These are phyloP conservation scores for Tricholoma saponaceum DNA, from an alignment of 768 basidiomycete genomes.

Conservation along the genomic window DNA sequence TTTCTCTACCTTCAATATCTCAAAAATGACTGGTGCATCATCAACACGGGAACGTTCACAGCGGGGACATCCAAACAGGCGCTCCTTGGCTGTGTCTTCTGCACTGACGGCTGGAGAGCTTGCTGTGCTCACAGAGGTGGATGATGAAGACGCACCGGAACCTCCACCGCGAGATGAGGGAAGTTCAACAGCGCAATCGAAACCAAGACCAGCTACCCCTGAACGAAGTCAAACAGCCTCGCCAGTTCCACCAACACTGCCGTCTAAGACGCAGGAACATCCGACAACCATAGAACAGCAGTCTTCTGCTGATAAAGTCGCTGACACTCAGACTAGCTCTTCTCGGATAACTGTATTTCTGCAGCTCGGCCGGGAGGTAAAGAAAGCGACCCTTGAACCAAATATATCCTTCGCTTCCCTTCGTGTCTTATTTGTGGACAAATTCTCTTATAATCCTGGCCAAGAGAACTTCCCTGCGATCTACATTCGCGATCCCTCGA, in stretches of 20 bases:
- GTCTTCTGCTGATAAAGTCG: conserved; percentile 1
- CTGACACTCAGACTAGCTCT: conserved; percentile 18
- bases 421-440: conserved; percentile 88
- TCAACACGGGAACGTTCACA: conserved; percentile 45
- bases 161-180: conserved; percentile 20
- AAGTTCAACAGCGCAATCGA: conserved; percentile 23
- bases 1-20: conserved; percentile 91
- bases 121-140: conserved; percentile 70
- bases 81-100: conserved; percentile 60
- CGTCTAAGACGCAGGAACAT: conserved; percentile 40
- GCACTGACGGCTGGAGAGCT: conserved; percentile 68
- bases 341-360: conserved; percentile 73
- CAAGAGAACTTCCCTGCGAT: conserved; percentile 93
- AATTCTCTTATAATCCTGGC: conserved; percentile 91
- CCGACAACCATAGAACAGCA: conserved; percentile 10
- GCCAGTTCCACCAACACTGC: conserved; percentile 46
- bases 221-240: conserved; percentile 30
- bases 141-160: conserved; percentile 48
- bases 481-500: conserved; percentile 89
- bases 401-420: conserved; percentile 70
- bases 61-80: conserved; percentile 52
- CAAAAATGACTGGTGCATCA: conserved; percentile 78
- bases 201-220: conserved; percentile 34
- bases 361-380: conserved; percentile 87
- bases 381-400: conserved; percentile 74